Percentiles rank a stretch among this genome's conserved stretches.
Conservation (phyloP, 257 asterid species). For the Vinca minor region DNA sequence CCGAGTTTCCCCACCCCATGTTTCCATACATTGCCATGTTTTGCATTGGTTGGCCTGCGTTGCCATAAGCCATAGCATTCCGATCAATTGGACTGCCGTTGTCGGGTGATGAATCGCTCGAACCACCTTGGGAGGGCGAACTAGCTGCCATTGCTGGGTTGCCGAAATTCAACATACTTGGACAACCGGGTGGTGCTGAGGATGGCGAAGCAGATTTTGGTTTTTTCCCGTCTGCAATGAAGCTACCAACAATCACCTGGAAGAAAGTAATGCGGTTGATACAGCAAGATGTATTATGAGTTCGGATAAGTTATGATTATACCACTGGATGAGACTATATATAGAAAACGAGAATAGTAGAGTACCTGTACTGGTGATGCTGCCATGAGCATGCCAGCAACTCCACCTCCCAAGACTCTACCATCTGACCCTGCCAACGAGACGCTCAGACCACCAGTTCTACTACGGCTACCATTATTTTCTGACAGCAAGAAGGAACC, state of each 20-base stretch:
- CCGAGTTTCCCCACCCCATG: constrained; percentile 59
- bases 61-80: constrained; percentile 32
- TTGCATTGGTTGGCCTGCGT: constrained; percentile 41
- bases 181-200: constrained; percentile 26
- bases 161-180: constrained; percentile 54
- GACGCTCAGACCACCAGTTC: constrained; percentile 52
- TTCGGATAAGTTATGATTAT: neutral
- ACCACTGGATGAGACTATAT: neutral
- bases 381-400: constrained; percentile 75
- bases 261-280: constrained; percentile 2
- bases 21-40: constrained; percentile 41
- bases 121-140: constrained; percentile 57
- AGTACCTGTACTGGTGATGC: constrained; percentile 76
- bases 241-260: constrained; percentile 88
- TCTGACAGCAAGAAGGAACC: constrained; percentile 66
- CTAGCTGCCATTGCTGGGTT: constrained; percentile 39
- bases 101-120: constrained; percentile 64
- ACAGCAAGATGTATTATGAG: neutral
- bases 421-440: constrained; percentile 78
- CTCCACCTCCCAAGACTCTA: constrained; percentile 83
- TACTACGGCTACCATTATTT: constrained; percentile 41
- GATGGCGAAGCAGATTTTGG: constrained; percentile 29
- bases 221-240: constrained; percentile 70
- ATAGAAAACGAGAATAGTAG: neutral
- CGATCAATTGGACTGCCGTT: constrained; percentile 47